phyloP scores from a whole-genome alignment of 2,329 filamentous ascomycete species.

The Pseudogymnoascus sp. region DNA sequence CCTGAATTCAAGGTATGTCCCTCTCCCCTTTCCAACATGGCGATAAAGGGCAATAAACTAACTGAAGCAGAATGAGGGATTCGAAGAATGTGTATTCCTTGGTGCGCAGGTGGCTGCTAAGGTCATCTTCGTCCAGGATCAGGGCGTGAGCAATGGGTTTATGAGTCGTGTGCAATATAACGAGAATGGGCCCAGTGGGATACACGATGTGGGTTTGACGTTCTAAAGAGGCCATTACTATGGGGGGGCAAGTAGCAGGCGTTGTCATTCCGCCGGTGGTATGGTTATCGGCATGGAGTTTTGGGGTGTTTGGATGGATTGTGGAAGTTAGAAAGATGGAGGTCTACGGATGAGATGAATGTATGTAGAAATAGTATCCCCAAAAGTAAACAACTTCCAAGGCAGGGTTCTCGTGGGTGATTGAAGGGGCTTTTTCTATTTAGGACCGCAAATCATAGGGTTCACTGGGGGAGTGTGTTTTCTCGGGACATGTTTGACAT shows the following conservation, averaged over 20 bases:
- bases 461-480: not conserved
- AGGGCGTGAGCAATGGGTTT: conserved; percentile 53
- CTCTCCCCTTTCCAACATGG: conserved; percentile 17
- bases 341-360: conserved; percentile 5
- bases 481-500: not conserved
- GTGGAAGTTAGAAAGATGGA: conserved; percentile 1
- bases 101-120: conserved; percentile 65
- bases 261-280: conserved; percentile 5
- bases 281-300: conserved; percentile 9
- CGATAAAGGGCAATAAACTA: conserved; percentile 3
- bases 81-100: conserved; percentile 59
- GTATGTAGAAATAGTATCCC: conserved; percentile 9
- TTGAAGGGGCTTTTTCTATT: not conserved
- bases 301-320: not conserved
- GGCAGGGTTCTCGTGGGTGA: not conserved
- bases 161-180: conserved; percentile 44
- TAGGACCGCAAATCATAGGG: too few relatives aligned
- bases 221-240: not conserved
- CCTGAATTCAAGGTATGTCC: conserved; percentile 55
- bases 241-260: not conserved
- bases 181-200: conserved; percentile 27
- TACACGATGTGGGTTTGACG: conserved; percentile 18
- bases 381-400: conserved; percentile 5
- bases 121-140: conserved; percentile 61
- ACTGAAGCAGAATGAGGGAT: conserved; percentile 17